Base-by-base conservation (phyloP, 2,329 filamentous ascomycete genomes). In the Ophiocordyceps camponoti-floridani region DNA sequence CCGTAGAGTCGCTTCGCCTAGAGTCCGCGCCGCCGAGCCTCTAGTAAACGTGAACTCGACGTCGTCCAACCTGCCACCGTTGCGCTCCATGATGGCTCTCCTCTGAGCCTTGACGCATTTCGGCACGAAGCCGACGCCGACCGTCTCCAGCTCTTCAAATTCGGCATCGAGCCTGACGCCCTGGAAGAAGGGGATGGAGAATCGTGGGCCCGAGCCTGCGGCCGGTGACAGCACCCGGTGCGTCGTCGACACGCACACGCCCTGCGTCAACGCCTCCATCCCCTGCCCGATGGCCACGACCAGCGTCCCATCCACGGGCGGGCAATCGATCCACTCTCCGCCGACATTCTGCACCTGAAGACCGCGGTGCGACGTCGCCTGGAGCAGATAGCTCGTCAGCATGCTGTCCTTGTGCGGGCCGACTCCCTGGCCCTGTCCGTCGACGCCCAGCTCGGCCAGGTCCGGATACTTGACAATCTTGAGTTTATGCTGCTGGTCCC, bases 381-480 rank as follows among this genome's bases (percentile, higher is more conserved):
- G 86, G 42, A 93, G 69, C 40, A 94, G 69, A 59, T 89, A 93
- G 50, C 75, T 82, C 9, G 79, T 81, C 48, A 91, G 68, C 84
- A 91, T 89, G 53, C 76, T 82, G 60, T 89, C 84, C 61, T 89
- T 89, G 65, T 89, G 84, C 31, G 84, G 83, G 0, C 84, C 84
- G 0, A 88, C 81, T 52, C 66, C 76, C 52, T 79, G 76, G 31
- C 69, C 68, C 50, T 70, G 59, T 19, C 54, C 56, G 37, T 58
- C 58, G 42, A 58, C 63, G 3, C 70, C 73, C 1, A 83, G 63
- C 57, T 77, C 70, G n/a, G 65, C 61, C 12, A 74, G 60, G 57
- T 91, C 85, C 0, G 86, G 86, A 56, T 91, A 93, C 64, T 84
- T 85, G 48, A 93, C 80, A 47, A 94, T 80, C 66, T 94, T 94